Percentiles rank a stretch among this genome's conserved stretches.
These are phyloP conservation scores for Pichia nanzhaoensis DNA, from an alignment of 805 yeast genomes.

Conservation along the genomic window DNA sequence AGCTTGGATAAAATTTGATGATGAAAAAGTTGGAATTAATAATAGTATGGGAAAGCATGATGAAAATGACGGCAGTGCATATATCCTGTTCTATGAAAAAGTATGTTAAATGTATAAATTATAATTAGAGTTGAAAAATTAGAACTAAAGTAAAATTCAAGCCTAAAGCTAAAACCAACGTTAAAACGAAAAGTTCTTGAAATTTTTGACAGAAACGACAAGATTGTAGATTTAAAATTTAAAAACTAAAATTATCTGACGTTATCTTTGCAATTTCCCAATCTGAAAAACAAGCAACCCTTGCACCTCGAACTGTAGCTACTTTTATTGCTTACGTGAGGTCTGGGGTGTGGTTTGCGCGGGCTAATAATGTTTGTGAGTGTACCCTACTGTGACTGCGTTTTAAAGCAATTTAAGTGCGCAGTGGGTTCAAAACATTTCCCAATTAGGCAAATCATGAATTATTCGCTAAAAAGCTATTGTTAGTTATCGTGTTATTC, in stretches of 20 bases:
- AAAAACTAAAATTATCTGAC: too few relatives aligned
- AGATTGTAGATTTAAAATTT: too few relatives aligned
- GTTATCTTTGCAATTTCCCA: slow-evolving; percentile 4
- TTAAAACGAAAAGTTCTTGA: too few relatives aligned
- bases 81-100: slow-evolving; percentile 11
- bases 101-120: not conserved
- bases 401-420: not conserved
- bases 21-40: slow-evolving; percentile 5
- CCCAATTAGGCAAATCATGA: slow-evolving; percentile 2
- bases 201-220: too few relatives aligned
- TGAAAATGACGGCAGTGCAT: slow-evolving; percentile 12
- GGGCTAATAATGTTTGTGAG: not conserved
- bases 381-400: not conserved
- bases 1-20: slow-evolving; percentile 13
- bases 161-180: too few relatives aligned
- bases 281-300: not conserved
- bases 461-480: not conserved
- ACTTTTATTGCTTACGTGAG: not conserved
- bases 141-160: not conserved
- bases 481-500: slow-evolving; percentile 1
- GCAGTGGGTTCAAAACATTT: not conserved
- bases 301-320: not conserved
- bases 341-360: not conserved
- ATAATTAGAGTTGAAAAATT: not conserved
- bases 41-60: not conserved